Evolutionary conservation across 257 asterid species (phyloP).

Genomic region (Petunia axillaris): DNA sequence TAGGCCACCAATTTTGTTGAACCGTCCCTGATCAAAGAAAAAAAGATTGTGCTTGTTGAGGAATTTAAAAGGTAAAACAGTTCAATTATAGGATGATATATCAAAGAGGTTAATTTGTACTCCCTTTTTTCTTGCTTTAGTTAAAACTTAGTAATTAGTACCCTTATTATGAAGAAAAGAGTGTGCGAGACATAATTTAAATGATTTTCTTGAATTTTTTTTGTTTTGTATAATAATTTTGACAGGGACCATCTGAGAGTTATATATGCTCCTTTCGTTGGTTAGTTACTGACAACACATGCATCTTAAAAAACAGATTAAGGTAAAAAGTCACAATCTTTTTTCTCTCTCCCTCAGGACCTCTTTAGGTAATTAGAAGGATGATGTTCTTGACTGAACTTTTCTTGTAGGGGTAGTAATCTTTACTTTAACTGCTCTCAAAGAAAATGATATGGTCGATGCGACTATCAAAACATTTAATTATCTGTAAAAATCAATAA

Average conservation of each 20-base stretch:
- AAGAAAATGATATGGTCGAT: background rate
- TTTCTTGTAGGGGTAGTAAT: background rate
- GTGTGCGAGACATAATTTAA: background rate
- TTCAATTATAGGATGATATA: background rate
- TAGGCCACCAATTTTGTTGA: background rate
- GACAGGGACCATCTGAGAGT: constrained; percentile 21
- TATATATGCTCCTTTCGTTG: background rate
- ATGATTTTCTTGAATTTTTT: background rate
- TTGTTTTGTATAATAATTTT: background rate
- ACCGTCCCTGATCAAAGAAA: background rate
- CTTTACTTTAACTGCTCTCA: background rate
- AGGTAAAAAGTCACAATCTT: constrained; percentile 18
- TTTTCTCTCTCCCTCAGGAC: background rate
- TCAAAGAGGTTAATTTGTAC: background rate
- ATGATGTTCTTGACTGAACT: background rate
- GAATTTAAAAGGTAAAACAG: background rate
- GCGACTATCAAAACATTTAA: background rate
- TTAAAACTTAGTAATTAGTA: background rate
- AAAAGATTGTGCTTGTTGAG: background rate
- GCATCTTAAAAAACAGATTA: constrained; percentile 1
- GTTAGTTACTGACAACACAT: background rate
- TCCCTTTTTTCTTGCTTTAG: background rate
- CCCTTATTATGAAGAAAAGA: background rate
- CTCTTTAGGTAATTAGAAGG: background rate
- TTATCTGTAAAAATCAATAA: background rate